Evolutionary conservation across 192 early-diverging fungal species (phyloP), one percentile per base, ranked within the genome.

Genomic region (Coemansia sp.): DNA sequence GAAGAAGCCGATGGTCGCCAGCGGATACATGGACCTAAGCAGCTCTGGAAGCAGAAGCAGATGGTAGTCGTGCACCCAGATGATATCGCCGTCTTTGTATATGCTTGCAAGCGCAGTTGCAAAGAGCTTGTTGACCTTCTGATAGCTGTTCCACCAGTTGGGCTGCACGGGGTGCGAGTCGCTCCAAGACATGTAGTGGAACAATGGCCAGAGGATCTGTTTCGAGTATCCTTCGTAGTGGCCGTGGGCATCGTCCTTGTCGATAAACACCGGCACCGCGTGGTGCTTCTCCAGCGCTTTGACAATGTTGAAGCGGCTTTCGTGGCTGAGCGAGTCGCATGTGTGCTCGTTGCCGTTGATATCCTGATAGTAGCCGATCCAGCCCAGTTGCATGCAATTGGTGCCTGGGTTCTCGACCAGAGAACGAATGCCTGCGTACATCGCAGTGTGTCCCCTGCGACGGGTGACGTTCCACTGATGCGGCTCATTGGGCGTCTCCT

Each of bases 201-300:
- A 89, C 68, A 99, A 75, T 39, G 95, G 94, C 95, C 94, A 99
- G 33, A 99, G 82, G n/a, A 93, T 92, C 58, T 86, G 84, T 84
- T 99, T 99, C 84, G 95, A 96, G 77, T 95, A 99, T 1, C 97
- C 97, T 59, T 97, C 97, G 70, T 99, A 99, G 76, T 98, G 95
- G 42, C 86, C 90, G 49, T 82, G 65, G 26, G 93, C 89, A 28
- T 79, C 82, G 25, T 83, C 70, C 20, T 91, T 87, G 59, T 90
- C 86, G 34, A 98, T 64, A 66, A 93, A 88, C 25, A 98, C 91
- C 2, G 95, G 92, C 13, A 91, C 85, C 26, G 84, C 84, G 23
- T 88, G 71, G 43, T 83, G 71, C 30, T 72, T 57, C 66, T 72
- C 82, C 25, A 93, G 75, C 35, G 84, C 72, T 51, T 83, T 64